Conservation (phyloP, 331 rosid species). For the Malus hybrid region DNA sequence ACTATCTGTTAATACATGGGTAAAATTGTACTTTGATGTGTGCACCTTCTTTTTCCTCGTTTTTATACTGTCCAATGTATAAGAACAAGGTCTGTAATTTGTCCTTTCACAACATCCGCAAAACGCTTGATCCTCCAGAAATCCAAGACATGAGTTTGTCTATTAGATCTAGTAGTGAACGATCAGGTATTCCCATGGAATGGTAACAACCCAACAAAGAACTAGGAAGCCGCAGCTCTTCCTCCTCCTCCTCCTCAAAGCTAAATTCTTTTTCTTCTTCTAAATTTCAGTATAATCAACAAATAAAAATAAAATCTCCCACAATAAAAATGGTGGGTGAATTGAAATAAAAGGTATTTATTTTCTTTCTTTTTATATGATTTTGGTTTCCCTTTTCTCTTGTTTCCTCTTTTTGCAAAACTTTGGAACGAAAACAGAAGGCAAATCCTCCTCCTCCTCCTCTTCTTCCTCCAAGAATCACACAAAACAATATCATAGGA, state of each 20-base stretch:
- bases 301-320: slow-evolving; percentile 32
- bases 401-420: slow-evolving; percentile 22
- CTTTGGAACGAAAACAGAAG: slow-evolving; percentile 5
- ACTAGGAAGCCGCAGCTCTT: slow-evolving; percentile 18
- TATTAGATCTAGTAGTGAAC: slow-evolving; percentile 63
- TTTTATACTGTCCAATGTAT: no score
- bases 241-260: slow-evolving; percentile 12
- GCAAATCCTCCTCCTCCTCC: slow-evolving; percentile 2
- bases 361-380: slow-evolving; percentile 8
- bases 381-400: slow-evolving; percentile 1
- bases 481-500: slow-evolving; percentile 43
- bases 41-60: no score
- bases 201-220: slow-evolving; percentile 31
- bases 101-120: not conserved
- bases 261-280: slow-evolving; percentile 8
- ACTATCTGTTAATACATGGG: no score
- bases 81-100: no score
- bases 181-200: slow-evolving; percentile 96
- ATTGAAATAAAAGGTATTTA: slow-evolving; percentile 29
- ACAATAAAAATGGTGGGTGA: slow-evolving; percentile 62
- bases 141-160: slow-evolving; percentile 62
- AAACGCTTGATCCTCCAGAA: slow-evolving; percentile 41
- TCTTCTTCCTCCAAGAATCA: slow-evolving; percentile 46
- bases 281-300: slow-evolving; percentile 25
- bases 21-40: no score